Evolutionary conservation across 352 stramenopile genomes (phyloP), one percentile per base, ranked within the genome.

Genomic region (Globisporangium nunn): DNA sequence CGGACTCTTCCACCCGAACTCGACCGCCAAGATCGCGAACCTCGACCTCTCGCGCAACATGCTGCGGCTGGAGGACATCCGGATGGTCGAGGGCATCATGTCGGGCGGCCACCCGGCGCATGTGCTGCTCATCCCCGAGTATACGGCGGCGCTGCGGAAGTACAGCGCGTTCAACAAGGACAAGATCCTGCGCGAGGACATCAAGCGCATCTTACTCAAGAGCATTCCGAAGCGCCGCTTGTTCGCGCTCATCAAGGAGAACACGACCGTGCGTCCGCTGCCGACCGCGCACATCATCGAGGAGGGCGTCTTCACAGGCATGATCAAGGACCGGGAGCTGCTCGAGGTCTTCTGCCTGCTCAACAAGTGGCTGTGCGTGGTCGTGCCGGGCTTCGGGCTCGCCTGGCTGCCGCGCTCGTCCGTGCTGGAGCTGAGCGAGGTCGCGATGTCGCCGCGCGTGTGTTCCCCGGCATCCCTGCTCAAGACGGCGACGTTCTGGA

Each of bases 11-110:
- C 72, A 81, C 61, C 72, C 72, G 6, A 81, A 81, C 60, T 78
- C 72, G 30, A 78, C 68, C 10, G 72, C 72, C 18, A 63, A 68
- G 31, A 73, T 81, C 58, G 54, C 68, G 44, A 62, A 75, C 17
- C 50, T 78, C 2, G 65, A 81, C 43, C 50, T 81, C 23, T 81
- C 72, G 15, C 60, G 70, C 30, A 81, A 81, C 59, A 78, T 81
- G 70, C 64, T 81, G 53, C 70, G 70, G 50, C 78, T 81, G 72
- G 75, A 78, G 63, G 70, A 81, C 41, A 74, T 81, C 28, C 72
- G 72, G 17, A 55, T 66, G 48, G 64, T 81, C 2, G 72, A 81
- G 57, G 72, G 67, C 39, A 73, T 81, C 51, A 81, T 81, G 72
- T 64, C 72, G 15, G 72, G 72, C 17, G 70, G 72, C 23, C 72